Evolutionary conservation across 148 eudicot species (phyloP).

Genomic region (Fagopyrum tataricum): DNA sequence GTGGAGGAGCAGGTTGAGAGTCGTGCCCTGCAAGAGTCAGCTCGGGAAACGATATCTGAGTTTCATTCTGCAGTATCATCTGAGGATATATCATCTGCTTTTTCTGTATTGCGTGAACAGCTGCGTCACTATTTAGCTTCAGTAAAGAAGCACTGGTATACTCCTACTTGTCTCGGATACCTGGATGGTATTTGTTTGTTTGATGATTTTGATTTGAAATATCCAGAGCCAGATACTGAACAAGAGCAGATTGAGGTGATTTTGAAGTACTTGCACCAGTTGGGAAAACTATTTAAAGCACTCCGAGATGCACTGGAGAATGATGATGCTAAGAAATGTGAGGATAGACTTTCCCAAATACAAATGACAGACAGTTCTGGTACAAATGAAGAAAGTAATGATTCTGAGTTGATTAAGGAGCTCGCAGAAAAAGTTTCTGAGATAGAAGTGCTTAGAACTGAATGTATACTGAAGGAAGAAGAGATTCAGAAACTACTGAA

Average conservation of each 20-base stretch:
- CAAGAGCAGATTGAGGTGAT: constrained; percentile 24
- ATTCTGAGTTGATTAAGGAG: constrained; percentile 13
- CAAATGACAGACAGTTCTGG: constrained; percentile 22
- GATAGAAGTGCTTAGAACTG: constrained; percentile 26
- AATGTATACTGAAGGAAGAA: constrained; percentile 27
- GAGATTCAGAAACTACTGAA: constrained; percentile 30
- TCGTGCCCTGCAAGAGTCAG: constrained; percentile 15
- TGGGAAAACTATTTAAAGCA: constrained; percentile 39
- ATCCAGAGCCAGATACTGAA: constrained; percentile 18
- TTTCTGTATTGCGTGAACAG: constrained; percentile 32
- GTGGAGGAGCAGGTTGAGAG: constrained; percentile 30
- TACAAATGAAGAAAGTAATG: constrained; percentile 15
- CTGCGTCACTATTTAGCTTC: constrained; percentile 29
- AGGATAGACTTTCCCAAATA: constrained; percentile 15
- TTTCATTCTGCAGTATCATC: constrained; percentile 16
- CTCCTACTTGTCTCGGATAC: constrained; percentile 18
- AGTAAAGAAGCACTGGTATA: constrained; percentile 31
- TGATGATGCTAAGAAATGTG: constrained; percentile 16
- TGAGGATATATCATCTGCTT: constrained; percentile 8
- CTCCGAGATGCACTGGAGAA: constrained; percentile 28
- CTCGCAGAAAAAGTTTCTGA: constrained; percentile 21
- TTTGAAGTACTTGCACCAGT: constrained; percentile 23
- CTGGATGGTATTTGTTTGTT: constrained; percentile 12
- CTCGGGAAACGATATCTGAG: constrained; percentile 9
- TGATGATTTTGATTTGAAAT: constrained; percentile 20